A percentile compares a stretch with the other conserved stretches of the same genome.
Conservation (phyloP, 495 filamentous ascomycete species). For the Ascodesmis nigricans region DNA sequence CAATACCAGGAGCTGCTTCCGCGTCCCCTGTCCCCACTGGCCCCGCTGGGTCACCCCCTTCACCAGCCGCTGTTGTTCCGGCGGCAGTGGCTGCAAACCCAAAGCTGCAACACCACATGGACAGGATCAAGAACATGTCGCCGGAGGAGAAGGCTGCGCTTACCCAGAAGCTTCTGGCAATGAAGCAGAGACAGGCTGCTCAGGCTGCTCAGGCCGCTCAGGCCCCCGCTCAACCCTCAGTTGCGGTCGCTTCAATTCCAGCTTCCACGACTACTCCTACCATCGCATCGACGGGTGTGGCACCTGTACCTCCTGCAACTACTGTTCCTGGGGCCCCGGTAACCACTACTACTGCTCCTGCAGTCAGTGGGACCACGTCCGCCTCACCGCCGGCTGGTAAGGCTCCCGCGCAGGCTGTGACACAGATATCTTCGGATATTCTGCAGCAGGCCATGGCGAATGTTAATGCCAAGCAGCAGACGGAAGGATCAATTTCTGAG, state of each 20-base stretch:
- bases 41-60: too few species aligned
- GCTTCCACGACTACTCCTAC: neutral
- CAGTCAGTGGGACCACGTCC: neutral
- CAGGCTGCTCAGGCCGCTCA: neutral
- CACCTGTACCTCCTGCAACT: neutral
- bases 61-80: too few species aligned
- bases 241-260: neutral
- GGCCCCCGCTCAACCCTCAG: neutral
- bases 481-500: too few species aligned
- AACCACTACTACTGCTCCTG: neutral
- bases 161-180: neutral
- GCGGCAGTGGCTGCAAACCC: too few species aligned
- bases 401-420: neutral
- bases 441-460: neutral
- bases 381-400: neutral
- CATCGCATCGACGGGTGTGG: too few species aligned
- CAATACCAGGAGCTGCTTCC: too few species aligned
- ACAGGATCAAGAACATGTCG: constrained; percentile 3
- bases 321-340: neutral
- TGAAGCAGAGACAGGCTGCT: constrained; percentile 1
- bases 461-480: neutral
- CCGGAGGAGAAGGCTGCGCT: neutral
- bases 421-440: constrained; percentile 1
- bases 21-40: too few species aligned
- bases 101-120: neutral